Percentiles rank a stretch among this genome's conserved stretches.
Evolutionary conservation across 305 asterid genomes (phyloP).

Genomic region (Rubia tinctorum): DNA sequence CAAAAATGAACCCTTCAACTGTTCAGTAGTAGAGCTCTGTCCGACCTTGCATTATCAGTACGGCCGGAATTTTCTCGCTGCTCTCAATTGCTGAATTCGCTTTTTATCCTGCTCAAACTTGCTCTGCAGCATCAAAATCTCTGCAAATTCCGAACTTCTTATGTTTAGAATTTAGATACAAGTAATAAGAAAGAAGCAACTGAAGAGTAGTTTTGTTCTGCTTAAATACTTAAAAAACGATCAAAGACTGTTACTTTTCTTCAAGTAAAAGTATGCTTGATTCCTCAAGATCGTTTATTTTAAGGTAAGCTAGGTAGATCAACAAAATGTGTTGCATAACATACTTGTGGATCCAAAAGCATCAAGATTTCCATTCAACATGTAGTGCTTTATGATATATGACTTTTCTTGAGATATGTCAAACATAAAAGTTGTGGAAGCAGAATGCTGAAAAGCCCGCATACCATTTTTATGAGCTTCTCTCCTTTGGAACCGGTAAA

Average conservation of each 20-base stretch:
- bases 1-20: not conserved
- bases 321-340: not conserved
- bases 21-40: not conserved
- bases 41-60: constrained; percentile 30
- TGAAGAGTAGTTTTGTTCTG: not conserved
- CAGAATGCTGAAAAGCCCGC: constrained; percentile 11
- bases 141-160: constrained; percentile 35
- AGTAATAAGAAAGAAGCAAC: constrained; percentile 2
- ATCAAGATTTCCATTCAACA: not conserved
- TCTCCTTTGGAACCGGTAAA: constrained; percentile 82
- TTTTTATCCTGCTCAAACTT: constrained; percentile 93
- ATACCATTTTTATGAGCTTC: constrained; percentile 86
- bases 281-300: not conserved
- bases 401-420: not conserved
- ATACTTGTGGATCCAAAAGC: not conserved
- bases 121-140: constrained; percentile 82
- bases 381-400: not conserved
- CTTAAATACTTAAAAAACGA: not conserved
- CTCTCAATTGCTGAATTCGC: constrained; percentile 83
- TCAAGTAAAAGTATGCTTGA: not conserved
- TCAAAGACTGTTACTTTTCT: not conserved
- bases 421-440: not conserved
- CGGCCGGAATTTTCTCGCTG: constrained; percentile 85
- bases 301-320: not conserved
- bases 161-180: not conserved